Evolutionary conservation across 257 asterid genomes (phyloP), one percentile per base, ranked within the genome.

Genomic region (Euphrasia confusa): DNA sequence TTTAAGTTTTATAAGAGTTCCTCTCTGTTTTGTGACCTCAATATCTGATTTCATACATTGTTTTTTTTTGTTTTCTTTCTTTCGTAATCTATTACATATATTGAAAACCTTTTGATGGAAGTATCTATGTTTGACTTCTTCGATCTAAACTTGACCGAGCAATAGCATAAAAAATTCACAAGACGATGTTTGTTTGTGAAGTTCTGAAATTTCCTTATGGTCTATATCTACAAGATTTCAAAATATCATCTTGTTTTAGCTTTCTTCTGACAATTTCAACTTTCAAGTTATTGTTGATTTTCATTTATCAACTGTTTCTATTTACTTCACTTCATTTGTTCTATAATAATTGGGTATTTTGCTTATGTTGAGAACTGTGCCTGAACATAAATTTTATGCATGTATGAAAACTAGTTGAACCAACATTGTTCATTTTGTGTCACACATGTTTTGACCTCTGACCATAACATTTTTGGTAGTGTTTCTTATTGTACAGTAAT

Each of bases 41-140:
- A 5, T 35, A 62, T 54, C 55, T 14, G 52, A 40, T 28, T n/a
- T 65, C 28, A 8, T 68, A 54, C 42, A 21, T 10, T 8, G 54
- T n/a, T 58, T 53, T 44, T 54, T 32, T 57, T 66, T 60, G 57
- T 69, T 63, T 68, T 59, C 61, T 69, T 17, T 67, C 55, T 28
- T n/a, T 40, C 54, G 37, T 54, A 40, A 30, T 64, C 58, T 64
- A 21, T 21, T 21, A 21, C 24, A 0, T 59, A 63, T 39, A 42
- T 27, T 67, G 56, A 14, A 9, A 40, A 62, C 54, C 50, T 66
- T 66, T 60, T 14, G 9, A 4, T 60, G 37, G 10, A 27, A 61
- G 26, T 26, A 26, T 28, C 58, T 26, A 24, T 56, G 10, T 55
- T 21, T 39, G 52, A 37, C 28, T 17, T 8, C 58, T 48, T 63